phyloP scores from a whole-genome alignment of 2,329 filamentous ascomycete species.

The Talaromyces pinophilus region DNA sequence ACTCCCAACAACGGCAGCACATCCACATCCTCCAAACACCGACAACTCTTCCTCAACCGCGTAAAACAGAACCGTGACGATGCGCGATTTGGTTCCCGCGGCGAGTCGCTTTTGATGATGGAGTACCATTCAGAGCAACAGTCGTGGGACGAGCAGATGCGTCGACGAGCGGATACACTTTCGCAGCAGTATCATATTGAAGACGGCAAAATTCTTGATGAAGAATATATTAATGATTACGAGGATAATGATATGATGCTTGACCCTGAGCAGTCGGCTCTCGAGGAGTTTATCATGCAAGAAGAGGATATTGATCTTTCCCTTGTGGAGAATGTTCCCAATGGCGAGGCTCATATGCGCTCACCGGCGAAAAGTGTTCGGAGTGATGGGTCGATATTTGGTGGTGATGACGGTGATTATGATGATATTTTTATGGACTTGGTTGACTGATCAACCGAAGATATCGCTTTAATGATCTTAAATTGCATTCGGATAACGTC shows the following conservation, averaged over 20 bases:
- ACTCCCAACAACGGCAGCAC: constrained; percentile 29
- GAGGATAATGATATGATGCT: constrained; percentile 23
- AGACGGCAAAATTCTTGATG: constrained; percentile 21
- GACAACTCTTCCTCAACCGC: constrained; percentile 45
- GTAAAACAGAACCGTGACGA: constrained; percentile 44
- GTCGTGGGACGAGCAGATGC: constrained; percentile 44
- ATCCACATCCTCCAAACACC: constrained; percentile 37
- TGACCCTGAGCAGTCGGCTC: constrained; percentile 29
- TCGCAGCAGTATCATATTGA: constrained; percentile 26
- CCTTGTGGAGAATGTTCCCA: constrained; percentile 27
- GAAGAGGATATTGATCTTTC: constrained; percentile 38
- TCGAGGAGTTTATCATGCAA: constrained; percentile 41
- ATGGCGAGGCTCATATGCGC: background rate
- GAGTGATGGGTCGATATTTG: constrained; percentile 28
- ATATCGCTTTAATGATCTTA: background rate
- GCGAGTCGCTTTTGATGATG: constrained; percentile 47
- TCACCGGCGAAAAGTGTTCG: constrained; percentile 16
- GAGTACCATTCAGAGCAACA: constrained; percentile 44
- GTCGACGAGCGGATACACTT: constrained; percentile 33
- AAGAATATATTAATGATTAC: constrained; percentile 20
- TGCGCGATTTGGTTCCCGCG: constrained; percentile 42
- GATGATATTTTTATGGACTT: constrained; percentile 67
- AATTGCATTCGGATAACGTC: background rate
- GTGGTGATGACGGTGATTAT: constrained; percentile 59
- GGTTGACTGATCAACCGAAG: constrained; percentile 45